Conservation (phyloP, 352 stramenopile genomes). For the Peronospora destructor region DNA sequence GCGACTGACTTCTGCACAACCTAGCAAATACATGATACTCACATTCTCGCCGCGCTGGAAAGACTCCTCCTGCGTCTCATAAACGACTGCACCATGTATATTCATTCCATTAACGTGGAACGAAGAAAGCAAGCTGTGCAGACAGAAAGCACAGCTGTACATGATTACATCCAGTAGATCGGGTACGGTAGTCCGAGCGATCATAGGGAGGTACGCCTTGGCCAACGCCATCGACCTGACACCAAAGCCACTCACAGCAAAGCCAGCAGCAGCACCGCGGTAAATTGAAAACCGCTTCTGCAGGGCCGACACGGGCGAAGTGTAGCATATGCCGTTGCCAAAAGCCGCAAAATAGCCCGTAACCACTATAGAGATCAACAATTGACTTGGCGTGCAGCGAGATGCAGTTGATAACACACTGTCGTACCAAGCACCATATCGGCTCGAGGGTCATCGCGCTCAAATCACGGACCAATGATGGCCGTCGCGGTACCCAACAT, state of each 20-base stretch:
- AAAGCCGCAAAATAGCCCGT: constrained; percentile 60
- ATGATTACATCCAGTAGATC: constrained; percentile 30
- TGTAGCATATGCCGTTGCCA: constrained; percentile 67
- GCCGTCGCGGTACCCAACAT: constrained; percentile 53
- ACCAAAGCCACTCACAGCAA: constrained; percentile 58
- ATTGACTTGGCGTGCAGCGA: constrained; percentile 46
- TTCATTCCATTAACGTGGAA: constrained; percentile 49
- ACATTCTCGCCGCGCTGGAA: constrained; percentile 35
- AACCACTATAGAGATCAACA: constrained; percentile 50
- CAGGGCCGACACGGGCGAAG: constrained; percentile 58
- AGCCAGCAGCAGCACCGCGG: constrained; percentile 58
- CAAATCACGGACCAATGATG: constrained; percentile 62
- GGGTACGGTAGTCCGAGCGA: constrained; percentile 38
- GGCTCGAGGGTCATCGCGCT: constrained; percentile 47
- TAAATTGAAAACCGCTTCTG: constrained; percentile 80
- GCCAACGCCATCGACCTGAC: constrained; percentile 56
- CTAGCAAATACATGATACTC: constrained; percentile 21
- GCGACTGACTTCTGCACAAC: constrained; percentile 39
- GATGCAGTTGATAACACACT: too few relatives aligned
- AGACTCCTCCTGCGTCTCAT: constrained; percentile 26
- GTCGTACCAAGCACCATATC: constrained; percentile 42
- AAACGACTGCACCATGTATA: constrained; percentile 49
- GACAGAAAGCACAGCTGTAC: constrained; percentile 27
- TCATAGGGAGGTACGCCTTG: constrained; percentile 54
- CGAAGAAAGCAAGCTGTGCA: constrained; percentile 37